phyloP scores from a whole-genome alignment of 768 basidiomycete species.

The Mycena capillaripes region DNA sequence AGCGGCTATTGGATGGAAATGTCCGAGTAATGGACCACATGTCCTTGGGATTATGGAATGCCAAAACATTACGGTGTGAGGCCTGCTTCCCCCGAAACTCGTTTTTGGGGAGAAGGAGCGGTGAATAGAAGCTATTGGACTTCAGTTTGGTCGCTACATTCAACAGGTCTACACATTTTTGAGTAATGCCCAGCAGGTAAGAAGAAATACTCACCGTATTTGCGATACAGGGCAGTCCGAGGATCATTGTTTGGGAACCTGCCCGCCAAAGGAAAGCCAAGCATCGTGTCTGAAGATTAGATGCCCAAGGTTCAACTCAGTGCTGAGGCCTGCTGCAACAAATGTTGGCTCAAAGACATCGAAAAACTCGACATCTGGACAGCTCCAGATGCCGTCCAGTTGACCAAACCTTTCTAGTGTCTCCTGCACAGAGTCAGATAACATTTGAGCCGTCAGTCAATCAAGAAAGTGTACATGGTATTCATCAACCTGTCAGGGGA shows the following conservation, averaged over 20 bases:
- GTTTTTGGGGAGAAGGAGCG: background rate
- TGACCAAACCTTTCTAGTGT: background rate
- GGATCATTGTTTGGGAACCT: background rate
- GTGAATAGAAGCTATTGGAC: background rate
- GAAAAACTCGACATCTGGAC: background rate
- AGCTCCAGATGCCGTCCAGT: background rate
- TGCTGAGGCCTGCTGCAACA: background rate
- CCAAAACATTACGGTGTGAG: background rate
- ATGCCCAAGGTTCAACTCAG: background rate
- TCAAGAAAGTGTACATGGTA: slow-evolving; percentile 24
- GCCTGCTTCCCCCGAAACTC: no score
- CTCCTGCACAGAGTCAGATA: background rate
- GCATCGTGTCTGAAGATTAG: background rate
- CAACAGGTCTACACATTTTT: background rate
- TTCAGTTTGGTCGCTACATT: background rate
- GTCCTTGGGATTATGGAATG: background rate
- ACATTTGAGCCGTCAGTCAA: background rate
- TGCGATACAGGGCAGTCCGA: background rate
- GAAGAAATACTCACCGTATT: background rate
- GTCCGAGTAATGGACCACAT: background rate
- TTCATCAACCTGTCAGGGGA: slow-evolving; percentile 30
- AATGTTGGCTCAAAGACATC: slow-evolving; percentile 35
- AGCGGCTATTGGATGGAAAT: background rate
- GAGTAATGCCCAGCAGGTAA: background rate
- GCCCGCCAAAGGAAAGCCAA: background rate